A percentile compares a stretch with the other conserved stretches of the same genome.
Evolutionary conservation across 129 eudicot species (phyloP).

Genomic region (Arctium lappa): DNA sequence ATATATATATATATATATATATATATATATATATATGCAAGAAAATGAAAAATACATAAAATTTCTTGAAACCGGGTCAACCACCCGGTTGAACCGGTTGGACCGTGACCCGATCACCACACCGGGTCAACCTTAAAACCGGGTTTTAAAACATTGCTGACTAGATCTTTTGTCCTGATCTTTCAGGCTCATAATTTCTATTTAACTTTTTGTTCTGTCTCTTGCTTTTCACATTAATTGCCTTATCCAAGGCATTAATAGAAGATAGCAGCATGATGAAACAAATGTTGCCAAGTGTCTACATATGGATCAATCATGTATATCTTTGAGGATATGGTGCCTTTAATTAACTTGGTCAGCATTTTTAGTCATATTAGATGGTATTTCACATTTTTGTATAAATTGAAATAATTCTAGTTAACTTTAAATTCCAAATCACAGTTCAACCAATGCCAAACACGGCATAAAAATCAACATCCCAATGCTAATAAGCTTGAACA

Average conservation of each 20-base stretch:
- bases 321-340: conserved; percentile 14
- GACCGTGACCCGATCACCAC: too few species aligned
- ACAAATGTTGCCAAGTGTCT: conserved; percentile 24
- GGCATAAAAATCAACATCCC: neutral
- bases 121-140: too few species aligned
- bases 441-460: neutral
- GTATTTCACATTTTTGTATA: neutral
- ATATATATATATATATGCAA: too few species aligned
- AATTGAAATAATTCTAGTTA: neutral
- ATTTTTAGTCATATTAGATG: neutral
- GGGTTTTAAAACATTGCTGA: too few species aligned
- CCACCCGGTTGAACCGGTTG: too few species aligned
- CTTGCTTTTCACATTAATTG: conserved; percentile 33
- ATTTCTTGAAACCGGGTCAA: too few species aligned
- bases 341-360: neutral
- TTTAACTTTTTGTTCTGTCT: conserved; percentile 29
- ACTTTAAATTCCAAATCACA: neutral
- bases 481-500: neutral
- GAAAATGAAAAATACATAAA: too few species aligned
- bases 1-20: too few species aligned
- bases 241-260: neutral
- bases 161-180: conserved; percentile 18
- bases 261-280: neutral
- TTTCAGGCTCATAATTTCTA: conserved; percentile 5
- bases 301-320: conserved; percentile 14